Conservation (phyloP, 495 filamentous ascomycete species). For the Sordaria brevicollis region DNA sequence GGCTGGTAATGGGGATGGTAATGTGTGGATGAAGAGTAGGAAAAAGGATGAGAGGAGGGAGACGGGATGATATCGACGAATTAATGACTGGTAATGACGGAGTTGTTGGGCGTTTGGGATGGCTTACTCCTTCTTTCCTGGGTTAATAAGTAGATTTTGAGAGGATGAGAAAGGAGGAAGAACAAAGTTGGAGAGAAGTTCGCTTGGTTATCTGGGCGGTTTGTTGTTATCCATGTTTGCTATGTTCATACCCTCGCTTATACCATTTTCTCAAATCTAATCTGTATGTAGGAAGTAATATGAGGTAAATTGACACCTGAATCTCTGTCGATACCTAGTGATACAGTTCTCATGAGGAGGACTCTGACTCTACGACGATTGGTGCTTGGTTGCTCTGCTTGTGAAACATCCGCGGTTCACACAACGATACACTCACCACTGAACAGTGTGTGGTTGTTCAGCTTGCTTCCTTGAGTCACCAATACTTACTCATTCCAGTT, state of each 20-base stretch:
- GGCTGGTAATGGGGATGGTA: not conserved
- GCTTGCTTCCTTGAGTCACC: not conserved
- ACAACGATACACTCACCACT: not conserved
- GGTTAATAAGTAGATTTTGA: not conserved
- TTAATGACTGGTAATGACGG: not conserved
- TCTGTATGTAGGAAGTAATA: not conserved
- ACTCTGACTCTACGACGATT: not conserved
- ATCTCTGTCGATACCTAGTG: not conserved
- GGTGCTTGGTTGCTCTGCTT: not conserved
- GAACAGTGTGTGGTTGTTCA: not conserved
- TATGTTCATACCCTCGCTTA: not conserved
- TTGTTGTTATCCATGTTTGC: not conserved
- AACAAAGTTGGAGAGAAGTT: not conserved
- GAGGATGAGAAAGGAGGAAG: not conserved
- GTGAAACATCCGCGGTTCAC: not conserved
- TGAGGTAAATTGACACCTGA: not conserved
- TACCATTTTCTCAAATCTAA: not conserved
- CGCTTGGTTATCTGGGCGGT: not conserved
- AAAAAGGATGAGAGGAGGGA: too few relatives aligned
- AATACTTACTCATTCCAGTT: not conserved
- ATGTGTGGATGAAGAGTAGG: not conserved
- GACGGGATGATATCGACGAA: not conserved
- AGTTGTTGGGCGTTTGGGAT: not conserved
- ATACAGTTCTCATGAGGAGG: not conserved
- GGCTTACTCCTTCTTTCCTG: not conserved